These are phyloP conservation scores for Penicillium polonicum DNA, from an alignment of 2,329 filamentous ascomycete species.

Conservation along the genomic window DNA sequence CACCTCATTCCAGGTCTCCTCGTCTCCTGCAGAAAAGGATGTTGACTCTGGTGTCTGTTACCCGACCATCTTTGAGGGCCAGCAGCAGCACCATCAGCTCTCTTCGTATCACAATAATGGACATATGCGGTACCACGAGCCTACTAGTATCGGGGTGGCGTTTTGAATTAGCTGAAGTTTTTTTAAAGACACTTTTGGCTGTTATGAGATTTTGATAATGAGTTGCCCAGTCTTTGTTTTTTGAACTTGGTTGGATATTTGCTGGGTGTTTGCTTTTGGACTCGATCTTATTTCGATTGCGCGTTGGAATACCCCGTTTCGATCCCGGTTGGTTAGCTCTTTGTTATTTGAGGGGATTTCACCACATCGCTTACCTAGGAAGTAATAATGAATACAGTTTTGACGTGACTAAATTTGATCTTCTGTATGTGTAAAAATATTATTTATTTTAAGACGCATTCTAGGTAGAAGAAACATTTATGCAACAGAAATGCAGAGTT, in stretches of 20 bases:
- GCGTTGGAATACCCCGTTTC: slow-evolving; percentile 4
- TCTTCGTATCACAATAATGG: slow-evolving; percentile 8
- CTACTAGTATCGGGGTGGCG: slow-evolving; percentile 32
- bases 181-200: neutral
- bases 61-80: slow-evolving; percentile 29
- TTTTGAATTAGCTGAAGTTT: slow-evolving; percentile 23
- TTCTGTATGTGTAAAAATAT: neutral
- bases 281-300: neutral
- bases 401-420: neutral
- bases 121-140: slow-evolving; percentile 22
- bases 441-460: neutral
- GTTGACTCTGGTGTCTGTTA: slow-evolving; percentile 19
- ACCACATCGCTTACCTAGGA: neutral
- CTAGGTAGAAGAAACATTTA: neutral
- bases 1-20: slow-evolving; percentile 15
- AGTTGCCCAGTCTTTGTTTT: neutral
- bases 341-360: neutral
- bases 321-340: neutral
- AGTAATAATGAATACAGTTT: slow-evolving; percentile 1
- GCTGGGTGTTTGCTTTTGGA: neutral
- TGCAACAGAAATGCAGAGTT: neutral
- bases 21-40: slow-evolving; percentile 19
- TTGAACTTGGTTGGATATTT: neutral
- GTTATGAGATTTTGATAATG: neutral
- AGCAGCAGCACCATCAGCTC: slow-evolving; percentile 17